These are phyloP conservation scores for Endocladia muricata DNA, from an alignment of 31 red algal genomes.

Conservation along the genomic window DNA sequence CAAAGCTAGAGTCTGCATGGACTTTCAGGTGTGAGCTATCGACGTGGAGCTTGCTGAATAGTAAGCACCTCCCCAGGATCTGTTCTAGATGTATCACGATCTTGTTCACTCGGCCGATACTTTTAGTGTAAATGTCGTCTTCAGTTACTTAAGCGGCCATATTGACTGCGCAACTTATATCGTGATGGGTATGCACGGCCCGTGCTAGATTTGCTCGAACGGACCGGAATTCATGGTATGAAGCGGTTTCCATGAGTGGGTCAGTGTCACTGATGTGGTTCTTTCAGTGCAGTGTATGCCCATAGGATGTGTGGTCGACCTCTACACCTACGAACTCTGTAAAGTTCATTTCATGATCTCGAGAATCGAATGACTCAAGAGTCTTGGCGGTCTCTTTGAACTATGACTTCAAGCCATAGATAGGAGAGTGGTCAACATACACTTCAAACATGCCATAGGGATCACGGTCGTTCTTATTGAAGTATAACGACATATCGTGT, in stretches of 20 bases:
- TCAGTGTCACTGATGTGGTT: not conserved
- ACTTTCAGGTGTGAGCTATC: no score
- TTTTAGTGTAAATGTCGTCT: no score
- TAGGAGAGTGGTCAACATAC: slow-evolving; percentile 8
- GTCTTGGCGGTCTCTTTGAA: not conserved
- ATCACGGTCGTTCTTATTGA: not conserved
- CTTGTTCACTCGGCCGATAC: no score
- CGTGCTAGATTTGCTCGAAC: not conserved
- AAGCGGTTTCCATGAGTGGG: not conserved
- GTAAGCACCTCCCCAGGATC: no score
- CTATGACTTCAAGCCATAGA: not conserved
- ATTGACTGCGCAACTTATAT: slow-evolving; percentile 1
- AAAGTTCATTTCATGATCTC: not conserved
- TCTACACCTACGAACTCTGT: not conserved
- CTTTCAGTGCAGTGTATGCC: not conserved
- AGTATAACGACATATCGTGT: slow-evolving; percentile 10
- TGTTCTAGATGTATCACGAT: no score
- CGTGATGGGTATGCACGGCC: not conserved
- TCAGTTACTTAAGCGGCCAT: slow-evolving; percentile 8
- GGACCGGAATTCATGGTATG: not conserved
- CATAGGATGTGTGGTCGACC: not conserved
- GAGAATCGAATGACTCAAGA: slow-evolving; percentile 5
- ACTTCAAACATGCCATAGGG: not conserved
- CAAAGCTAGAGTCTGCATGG: no score
- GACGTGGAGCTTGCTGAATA: no score